Conservation (phyloP, 2,329 filamentous ascomycete species). For the Pestalotiopsis fici region DNA sequence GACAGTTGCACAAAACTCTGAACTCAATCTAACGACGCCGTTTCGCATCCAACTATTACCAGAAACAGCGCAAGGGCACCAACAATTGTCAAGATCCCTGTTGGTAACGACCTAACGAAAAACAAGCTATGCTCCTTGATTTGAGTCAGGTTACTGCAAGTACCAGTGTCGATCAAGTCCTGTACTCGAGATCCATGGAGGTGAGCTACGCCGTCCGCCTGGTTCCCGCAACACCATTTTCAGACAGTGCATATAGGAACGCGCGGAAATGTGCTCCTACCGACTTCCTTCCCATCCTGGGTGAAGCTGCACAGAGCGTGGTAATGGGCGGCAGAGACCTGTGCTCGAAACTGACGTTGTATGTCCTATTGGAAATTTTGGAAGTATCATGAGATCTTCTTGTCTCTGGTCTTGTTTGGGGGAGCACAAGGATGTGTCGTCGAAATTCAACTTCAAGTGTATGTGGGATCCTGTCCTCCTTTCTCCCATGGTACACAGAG, state of each 20-base stretch:
- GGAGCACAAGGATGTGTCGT: neutral
- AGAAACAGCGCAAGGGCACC: neutral
- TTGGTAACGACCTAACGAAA: neutral
- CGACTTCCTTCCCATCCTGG: neutral
- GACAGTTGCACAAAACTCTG: neutral
- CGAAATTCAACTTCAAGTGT: neutral
- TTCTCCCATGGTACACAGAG: no score
- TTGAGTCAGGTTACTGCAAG: neutral
- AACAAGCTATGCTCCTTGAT: neutral
- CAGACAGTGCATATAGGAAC: neutral
- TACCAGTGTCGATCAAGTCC: neutral
- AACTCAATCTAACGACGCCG: neutral
- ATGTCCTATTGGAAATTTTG: neutral
- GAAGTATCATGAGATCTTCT: neutral
- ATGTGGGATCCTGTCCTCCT: no score
- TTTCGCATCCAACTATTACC: neutral
- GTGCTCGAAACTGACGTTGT: neutral
- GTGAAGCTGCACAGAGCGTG: neutral
- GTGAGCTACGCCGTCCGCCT: neutral
- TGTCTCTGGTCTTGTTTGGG: neutral
- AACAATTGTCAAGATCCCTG: neutral
- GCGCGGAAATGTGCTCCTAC: neutral
- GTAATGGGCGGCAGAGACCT: neutral
- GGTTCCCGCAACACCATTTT: neutral
- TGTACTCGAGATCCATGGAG: neutral